Conservation (phyloP, 106 monocot genomes). For the Phalaenopsis equestris region DNA sequence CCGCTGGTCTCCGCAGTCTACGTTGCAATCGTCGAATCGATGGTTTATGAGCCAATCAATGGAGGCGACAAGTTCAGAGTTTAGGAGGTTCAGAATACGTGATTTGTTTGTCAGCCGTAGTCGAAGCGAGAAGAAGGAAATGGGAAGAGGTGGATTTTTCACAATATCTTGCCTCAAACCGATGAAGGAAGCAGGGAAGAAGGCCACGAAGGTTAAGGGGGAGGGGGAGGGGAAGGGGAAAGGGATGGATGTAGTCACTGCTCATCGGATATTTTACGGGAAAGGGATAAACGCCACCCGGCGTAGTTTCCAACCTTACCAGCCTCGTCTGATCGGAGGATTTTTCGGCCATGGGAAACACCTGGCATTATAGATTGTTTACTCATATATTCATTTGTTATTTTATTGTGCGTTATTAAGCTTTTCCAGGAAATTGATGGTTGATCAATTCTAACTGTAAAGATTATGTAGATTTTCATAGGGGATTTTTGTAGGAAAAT, state of each 20-base stretch:
- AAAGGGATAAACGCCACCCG: conserved; percentile 13
- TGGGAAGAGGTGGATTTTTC: not conserved
- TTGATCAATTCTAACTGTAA: no score
- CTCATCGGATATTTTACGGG: conserved; percentile 30
- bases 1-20: conserved; percentile 27
- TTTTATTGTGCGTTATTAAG: no score
- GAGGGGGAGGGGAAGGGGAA: not conserved
- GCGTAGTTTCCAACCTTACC: conserved; percentile 36
- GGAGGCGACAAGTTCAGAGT: conserved; percentile 5
- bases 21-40: conserved; percentile 16
- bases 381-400: no score
- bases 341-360: conserved; percentile 9
- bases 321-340: conserved; percentile 28
- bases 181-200: not conserved
- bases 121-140: conserved; percentile 34
- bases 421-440: no score
- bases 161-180: not conserved
- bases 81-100: conserved; percentile 27
- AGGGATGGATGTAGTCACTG: conserved; percentile 21
- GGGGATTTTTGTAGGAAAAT: no score
- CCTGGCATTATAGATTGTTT: no score
- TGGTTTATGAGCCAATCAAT: conserved; percentile 48
- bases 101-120: conserved; percentile 48
- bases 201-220: not conserved
- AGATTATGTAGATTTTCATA: no score